phyloP scores from a whole-genome alignment of 176 grass and related monocot genomes.

The Musa schizocarpa region DNA sequence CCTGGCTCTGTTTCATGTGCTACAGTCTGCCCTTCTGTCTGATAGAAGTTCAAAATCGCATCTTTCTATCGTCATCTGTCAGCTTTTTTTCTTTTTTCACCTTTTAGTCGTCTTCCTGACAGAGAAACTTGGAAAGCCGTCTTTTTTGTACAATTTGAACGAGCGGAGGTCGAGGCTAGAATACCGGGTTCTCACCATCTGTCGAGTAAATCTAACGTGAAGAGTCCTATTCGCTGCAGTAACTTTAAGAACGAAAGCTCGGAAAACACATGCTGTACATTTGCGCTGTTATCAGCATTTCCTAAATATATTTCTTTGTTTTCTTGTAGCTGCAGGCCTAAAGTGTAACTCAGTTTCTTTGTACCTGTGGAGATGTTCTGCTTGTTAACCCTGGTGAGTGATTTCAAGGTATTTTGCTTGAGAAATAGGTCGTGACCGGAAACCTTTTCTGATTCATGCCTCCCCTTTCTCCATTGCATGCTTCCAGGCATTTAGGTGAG shows the following conservation, averaged over 20 bases:
- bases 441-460: neutral
- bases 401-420: neutral
- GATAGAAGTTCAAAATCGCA: neutral
- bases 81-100: neutral
- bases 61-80: slow-evolving; percentile 4
- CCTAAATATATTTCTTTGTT: neutral
- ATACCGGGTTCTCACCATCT: neutral
- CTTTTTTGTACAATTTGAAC: slow-evolving; percentile 1
- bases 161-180: neutral
- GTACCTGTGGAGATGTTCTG: slow-evolving; percentile 3
- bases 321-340: slow-evolving; percentile 15
- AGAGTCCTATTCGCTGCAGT: neutral
- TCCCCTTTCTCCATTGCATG: neutral
- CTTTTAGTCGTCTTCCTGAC: neutral
- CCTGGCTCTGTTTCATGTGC: neutral
- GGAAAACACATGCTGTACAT: neutral
- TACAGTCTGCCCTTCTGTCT: neutral
- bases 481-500: neutral
- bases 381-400: neutral
- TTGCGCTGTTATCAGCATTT: neutral
- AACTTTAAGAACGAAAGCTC: neutral
- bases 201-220: neutral
- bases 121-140: neutral
- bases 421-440: neutral
- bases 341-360: neutral